Percentiles rank a stretch among this genome's conserved stretches.
Conservation (phyloP, 139 green algal genomes). For the Penium margaritaceum region DNA sequence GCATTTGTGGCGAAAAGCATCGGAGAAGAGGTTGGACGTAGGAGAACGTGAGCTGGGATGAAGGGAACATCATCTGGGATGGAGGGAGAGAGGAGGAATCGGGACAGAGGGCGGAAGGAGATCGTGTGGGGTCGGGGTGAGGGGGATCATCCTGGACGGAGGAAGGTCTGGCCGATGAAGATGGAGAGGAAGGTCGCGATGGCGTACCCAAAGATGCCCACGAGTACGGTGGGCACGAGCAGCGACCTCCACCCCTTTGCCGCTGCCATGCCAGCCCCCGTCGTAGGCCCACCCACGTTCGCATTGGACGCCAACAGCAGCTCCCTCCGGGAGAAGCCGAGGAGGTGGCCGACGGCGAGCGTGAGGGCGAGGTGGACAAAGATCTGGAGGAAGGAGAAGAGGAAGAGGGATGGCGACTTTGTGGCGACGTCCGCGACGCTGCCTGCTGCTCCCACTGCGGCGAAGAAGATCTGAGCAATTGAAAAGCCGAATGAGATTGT, state of each 20-base stretch:
- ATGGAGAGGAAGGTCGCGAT: constrained; percentile 47
- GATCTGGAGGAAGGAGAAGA: constrained; percentile 64
- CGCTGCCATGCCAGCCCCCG: constrained; percentile 77
- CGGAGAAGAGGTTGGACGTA: too few relatives aligned
- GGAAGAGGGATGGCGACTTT: constrained; percentile 74
- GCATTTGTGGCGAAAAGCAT: too few relatives aligned
- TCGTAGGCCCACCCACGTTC: constrained; percentile 85
- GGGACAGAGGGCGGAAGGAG: too few relatives aligned
- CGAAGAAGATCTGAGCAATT: constrained; percentile 73
- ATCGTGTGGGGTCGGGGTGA: too few relatives aligned
- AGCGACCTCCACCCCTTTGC: constrained; percentile 71
- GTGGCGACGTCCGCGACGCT: constrained; percentile 63
- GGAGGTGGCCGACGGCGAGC: constrained; percentile 55
- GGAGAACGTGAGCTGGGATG: too few relatives aligned
- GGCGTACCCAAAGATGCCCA: constrained; percentile 75
- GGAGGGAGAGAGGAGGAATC: too few relatives aligned
- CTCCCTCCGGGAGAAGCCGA: constrained; percentile 60
- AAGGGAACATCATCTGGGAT: too few relatives aligned
- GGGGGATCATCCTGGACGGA: too few relatives aligned
- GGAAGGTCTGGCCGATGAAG: constrained; percentile 14
- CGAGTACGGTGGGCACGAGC: constrained; percentile 75
- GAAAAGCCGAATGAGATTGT: too few relatives aligned
- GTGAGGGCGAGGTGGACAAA: constrained; percentile 22
- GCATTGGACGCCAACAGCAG: constrained; percentile 80
- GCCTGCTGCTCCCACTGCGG: constrained; percentile 69